Conservation (phyloP, 2,329 filamentous ascomycete species). For the Myriosclerotinia duriaeana region DNA sequence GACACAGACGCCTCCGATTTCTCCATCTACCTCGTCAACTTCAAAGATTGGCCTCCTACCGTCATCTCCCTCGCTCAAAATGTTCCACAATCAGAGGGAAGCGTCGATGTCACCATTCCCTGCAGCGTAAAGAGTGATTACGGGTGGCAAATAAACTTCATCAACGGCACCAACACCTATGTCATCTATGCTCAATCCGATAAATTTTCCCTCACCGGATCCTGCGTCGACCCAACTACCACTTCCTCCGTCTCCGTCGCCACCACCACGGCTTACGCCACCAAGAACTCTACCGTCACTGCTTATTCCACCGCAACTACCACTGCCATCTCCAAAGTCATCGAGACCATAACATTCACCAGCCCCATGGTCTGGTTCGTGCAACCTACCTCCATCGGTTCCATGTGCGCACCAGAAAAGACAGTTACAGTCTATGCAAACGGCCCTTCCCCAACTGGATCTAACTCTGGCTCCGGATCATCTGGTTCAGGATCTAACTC, state of each 20-base stretch:
- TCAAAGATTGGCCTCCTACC: constrained; percentile 21
- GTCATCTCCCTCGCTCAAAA: constrained; percentile 22
- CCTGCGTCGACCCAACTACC: constrained; percentile 17
- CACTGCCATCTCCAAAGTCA: constrained; percentile 14
- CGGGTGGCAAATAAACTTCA: constrained; percentile 24
- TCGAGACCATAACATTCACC: constrained; percentile 7
- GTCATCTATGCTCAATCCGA: constrained; percentile 21
- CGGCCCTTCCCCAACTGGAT: constrained; percentile 5
- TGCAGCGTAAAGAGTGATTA: constrained; percentile 10
- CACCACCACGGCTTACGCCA: constrained; percentile 2
- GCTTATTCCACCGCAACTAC: neutral
- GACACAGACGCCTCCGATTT: constrained; percentile 17
- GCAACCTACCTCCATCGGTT: neutral
- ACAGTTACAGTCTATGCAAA: constrained; percentile 14
- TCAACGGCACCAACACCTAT: constrained; percentile 24
- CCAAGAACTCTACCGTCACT: constrained; percentile 14
- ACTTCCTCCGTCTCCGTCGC: neutral
- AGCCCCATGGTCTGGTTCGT: constrained; percentile 22
- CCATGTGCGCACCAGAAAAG: constrained; percentile 15
- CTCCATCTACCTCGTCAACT: constrained; percentile 24
- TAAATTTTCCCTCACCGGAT: constrained; percentile 14
- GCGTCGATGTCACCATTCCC: constrained; percentile 15
- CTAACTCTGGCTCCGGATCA: neutral
- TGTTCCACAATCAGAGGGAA: constrained; percentile 4
- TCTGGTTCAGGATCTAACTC: neutral